Evolutionary conservation across 1,139 yeast genomes (phyloP).

Genomic region (Yamadazyma aaseri): DNA sequence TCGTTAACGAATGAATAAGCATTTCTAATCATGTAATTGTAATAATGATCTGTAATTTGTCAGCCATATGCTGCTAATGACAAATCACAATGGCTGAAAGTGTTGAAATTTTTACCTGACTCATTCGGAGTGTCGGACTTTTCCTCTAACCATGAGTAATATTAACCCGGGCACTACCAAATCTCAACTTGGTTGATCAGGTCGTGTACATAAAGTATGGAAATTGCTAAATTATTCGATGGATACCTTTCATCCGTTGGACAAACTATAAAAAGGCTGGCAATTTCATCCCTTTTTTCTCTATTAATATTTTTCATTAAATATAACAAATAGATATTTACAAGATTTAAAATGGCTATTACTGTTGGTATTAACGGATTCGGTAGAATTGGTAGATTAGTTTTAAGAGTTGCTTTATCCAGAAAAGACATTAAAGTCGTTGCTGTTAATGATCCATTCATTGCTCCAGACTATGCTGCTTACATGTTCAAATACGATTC

Average conservation of each 20-base stretch:
- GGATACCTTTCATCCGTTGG: slow-evolving; percentile 22
- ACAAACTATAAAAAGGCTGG: slow-evolving; percentile 13
- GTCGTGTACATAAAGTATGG: slow-evolving; percentile 5
- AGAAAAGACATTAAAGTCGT: slow-evolving; percentile 74
- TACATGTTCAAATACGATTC: slow-evolving; percentile 90
- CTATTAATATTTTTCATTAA: slow-evolving; percentile 4
- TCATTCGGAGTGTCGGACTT: slow-evolving; percentile 8
- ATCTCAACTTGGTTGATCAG: not conserved
- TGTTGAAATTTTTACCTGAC: not conserved
- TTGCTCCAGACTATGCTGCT: slow-evolving; percentile 78
- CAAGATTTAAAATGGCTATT: slow-evolving; percentile 29
- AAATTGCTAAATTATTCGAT: slow-evolving; percentile 6
- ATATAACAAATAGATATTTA: slow-evolving; percentile 5
- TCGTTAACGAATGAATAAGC: no score
- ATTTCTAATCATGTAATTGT: no score
- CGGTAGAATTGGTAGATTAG: slow-evolving; percentile 89
- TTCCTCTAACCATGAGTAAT: not conserved
- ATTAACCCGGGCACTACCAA: slow-evolving; percentile 1
- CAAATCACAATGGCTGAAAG: no score
- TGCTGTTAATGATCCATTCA: slow-evolving; percentile 83
- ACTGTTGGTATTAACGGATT: slow-evolving; percentile 82
- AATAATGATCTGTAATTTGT: no score
- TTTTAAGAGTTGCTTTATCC: slow-evolving; percentile 70
- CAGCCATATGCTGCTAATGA: no score
- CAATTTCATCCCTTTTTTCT: slow-evolving; percentile 6